These are phyloP conservation scores for Suillus occidentalis DNA, from an alignment of 768 basidiomycete species.

Conservation along the genomic window DNA sequence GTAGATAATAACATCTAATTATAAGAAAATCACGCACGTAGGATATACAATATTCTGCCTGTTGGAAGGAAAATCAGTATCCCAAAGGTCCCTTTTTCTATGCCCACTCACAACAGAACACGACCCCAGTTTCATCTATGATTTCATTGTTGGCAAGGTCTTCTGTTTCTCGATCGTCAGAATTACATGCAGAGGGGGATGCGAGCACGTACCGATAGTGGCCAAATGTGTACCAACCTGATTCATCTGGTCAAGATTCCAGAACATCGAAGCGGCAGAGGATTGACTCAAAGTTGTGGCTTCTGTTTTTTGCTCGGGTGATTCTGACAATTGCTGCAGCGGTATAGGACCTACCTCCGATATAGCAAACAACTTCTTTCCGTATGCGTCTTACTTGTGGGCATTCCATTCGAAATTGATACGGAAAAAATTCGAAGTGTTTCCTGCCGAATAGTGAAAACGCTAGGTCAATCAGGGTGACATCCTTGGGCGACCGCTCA, in stretches of 20 bases:
- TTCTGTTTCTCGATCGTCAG: background rate
- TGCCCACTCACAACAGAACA: background rate
- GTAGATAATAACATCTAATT: no score
- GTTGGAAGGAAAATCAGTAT: no score
- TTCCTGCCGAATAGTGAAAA: background rate
- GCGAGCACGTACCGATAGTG: background rate
- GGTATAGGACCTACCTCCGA: background rate
- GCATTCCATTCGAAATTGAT: background rate
- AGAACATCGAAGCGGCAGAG: constrained; percentile 1
- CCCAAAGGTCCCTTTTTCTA: background rate
- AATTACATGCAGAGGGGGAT: background rate
- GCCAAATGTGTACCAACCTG: background rate
- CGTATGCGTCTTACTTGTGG: background rate
- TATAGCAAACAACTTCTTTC: background rate
- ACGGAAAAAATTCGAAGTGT: background rate
- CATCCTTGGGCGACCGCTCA: no score
- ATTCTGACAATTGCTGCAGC: background rate
- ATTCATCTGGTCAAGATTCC: background rate
- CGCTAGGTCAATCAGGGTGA: background rate
- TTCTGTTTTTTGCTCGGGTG: background rate
- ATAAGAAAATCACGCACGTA: no score
- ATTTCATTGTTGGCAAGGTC: background rate
- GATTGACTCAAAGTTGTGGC: background rate
- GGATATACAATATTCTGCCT: no score
- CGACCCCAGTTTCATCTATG: background rate